Evolutionary conservation across 2,329 filamentous ascomycete genomes (phyloP).

Genomic region (Xylariales sp.): DNA sequence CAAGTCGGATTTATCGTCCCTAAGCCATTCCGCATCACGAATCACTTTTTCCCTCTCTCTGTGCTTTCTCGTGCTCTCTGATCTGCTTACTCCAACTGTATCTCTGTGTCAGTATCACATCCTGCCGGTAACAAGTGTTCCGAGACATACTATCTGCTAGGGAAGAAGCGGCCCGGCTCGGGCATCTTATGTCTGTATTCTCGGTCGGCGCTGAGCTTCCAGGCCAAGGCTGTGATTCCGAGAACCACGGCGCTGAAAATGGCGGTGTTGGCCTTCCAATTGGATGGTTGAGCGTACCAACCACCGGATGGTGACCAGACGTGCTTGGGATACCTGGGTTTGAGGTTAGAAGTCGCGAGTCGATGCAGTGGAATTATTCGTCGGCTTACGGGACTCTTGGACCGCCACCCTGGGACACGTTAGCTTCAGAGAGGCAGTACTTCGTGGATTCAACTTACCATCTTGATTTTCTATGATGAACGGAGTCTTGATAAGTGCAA

Average conservation of each 20-base stretch:
- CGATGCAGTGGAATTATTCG: background rate
- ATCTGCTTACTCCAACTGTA: constrained; percentile 41
- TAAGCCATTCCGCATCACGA: constrained; percentile 19
- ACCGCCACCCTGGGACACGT: constrained; percentile 65
- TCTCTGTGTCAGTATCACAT: too few relatives aligned
- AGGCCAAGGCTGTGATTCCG: constrained; percentile 62
- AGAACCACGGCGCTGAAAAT: constrained; percentile 65
- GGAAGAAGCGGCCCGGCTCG: constrained; percentile 73
- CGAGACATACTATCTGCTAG: constrained; percentile 75
- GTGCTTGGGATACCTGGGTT: constrained; percentile 87
- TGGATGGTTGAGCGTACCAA: constrained; percentile 92
- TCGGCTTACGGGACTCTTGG: constrained; percentile 53
- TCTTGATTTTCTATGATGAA: constrained; percentile 39
- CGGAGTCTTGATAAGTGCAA: constrained; percentile 13
- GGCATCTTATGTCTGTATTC: constrained; percentile 76
- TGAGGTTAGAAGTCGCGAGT: constrained; percentile 13
- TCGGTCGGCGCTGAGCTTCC: constrained; percentile 67
- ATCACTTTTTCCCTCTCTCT: constrained; percentile 25
- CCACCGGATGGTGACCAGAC: constrained; percentile 98
- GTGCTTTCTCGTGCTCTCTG: constrained; percentile 38
- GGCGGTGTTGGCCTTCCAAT: constrained; percentile 92
- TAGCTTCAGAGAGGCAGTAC: constrained; percentile 27
- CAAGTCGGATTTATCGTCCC: too few relatives aligned
- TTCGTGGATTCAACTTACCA: constrained; percentile 40
- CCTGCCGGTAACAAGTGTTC: background rate